Conservation (phyloP, 2,329 filamentous ascomycete genomes). For the Aspergillus fischeri region DNA sequence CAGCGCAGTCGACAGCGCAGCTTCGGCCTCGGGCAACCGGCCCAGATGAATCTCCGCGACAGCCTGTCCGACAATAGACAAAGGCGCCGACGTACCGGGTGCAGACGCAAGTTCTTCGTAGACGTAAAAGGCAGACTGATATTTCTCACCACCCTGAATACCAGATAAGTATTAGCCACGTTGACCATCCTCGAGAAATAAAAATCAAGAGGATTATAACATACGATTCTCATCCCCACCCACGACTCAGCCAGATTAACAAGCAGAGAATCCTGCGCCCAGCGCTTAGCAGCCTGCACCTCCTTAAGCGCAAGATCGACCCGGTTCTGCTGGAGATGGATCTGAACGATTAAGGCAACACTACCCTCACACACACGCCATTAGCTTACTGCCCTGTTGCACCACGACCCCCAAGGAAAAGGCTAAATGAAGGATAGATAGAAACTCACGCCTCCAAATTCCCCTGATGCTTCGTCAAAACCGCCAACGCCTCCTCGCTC, state of each 20-base stretch:
- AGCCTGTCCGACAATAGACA: conserved; percentile 79
- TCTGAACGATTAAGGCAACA: conserved; percentile 84
- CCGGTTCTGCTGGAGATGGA: conserved; percentile 86
- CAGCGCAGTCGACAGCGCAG: conserved; percentile 75
- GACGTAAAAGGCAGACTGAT: conserved; percentile 95
- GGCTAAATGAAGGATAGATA: background rate
- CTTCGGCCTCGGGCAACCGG: conserved; percentile 81
- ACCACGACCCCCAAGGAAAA: background rate
- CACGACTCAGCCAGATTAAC: conserved; percentile 95
- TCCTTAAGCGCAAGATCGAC: conserved; percentile 88
- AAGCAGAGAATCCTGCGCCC: conserved; percentile 90
- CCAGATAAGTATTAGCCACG: background rate
- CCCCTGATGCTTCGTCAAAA: conserved; percentile 79
- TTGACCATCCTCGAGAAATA: background rate
- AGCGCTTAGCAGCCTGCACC: conserved; percentile 77
- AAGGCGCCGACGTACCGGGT: conserved; percentile 70
- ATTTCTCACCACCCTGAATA: conserved; percentile 80
- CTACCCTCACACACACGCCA: conserved; percentile 31
- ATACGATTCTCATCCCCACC: conserved; percentile 82
- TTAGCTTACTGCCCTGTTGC: conserved; percentile 6
- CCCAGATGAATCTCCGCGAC: conserved; percentile 89
- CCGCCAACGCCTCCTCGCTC: conserved; percentile 76
- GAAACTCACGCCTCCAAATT: conserved; percentile 69
- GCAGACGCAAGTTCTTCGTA: conserved; percentile 93
- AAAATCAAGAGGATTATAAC: background rate